phyloP scores from a whole-genome alignment of 805 yeast species.

The Metschnikowia reukaufii region DNA sequence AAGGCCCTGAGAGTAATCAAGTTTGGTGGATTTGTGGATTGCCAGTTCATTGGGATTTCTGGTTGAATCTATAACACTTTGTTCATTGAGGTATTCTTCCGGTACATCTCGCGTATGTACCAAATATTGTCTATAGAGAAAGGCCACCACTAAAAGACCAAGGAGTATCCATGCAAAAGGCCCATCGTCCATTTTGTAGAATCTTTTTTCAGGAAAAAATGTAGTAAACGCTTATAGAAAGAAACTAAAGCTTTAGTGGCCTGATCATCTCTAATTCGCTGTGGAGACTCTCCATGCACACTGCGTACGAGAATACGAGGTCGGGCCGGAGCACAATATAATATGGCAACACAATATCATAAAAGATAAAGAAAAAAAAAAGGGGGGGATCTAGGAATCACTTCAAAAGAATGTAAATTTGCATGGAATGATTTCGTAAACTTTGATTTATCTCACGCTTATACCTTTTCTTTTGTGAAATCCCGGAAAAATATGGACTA shows the following conservation, averaged over 20 bases:
- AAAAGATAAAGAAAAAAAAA: no score
- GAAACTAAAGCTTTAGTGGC: not conserved
- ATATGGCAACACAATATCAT: not conserved
- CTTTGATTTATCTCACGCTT: no score
- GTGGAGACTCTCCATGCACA: not conserved
- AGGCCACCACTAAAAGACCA: conserved; percentile 12
- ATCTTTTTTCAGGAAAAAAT: not conserved
- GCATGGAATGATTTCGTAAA: no score
- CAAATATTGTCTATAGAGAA: conserved; percentile 24
- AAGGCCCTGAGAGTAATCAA: conserved; percentile 70
- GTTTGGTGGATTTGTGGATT: conserved; percentile 68
- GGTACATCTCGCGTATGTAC: conserved; percentile 53
- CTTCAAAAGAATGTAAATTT: no score
- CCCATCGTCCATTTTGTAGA: conserved; percentile 10
- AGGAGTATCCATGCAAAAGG: conserved; percentile 21
- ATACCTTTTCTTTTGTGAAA: no score
- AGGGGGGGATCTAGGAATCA: no score
- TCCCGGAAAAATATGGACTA: no score
- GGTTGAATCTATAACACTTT: conserved; percentile 64
- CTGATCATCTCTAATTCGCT: not conserved
- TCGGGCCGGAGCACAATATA: not conserved
- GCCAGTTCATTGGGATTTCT: conserved; percentile 73
- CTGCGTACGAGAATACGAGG: conserved; percentile 1
- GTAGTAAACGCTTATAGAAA: no score
- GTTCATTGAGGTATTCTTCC: conserved; percentile 57